Percentiles rank a stretch among this genome's conserved stretches.
Conservation (phyloP, 495 filamentous ascomycete genomes). For the Bacidia rubella region DNA sequence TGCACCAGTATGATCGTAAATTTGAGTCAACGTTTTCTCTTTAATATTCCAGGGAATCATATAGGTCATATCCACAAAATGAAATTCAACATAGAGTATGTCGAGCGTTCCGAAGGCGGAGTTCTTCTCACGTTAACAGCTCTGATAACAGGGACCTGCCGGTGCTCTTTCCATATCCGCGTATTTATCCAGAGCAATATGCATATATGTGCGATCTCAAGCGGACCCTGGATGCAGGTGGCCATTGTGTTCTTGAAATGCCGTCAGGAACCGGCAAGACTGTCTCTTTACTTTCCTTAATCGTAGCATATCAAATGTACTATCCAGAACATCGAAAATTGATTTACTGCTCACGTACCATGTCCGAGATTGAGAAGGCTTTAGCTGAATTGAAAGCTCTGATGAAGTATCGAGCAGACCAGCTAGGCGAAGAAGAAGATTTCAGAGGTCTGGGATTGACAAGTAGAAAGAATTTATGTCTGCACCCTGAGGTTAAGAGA, state of each 20-base stretch:
- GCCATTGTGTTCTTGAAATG: constrained; percentile 99
- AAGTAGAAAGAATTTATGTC: constrained; percentile 91
- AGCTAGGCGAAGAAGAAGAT: constrained; percentile 79
- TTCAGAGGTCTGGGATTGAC: constrained; percentile 87
- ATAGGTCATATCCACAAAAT: no score
- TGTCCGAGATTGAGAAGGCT: constrained; percentile 94
- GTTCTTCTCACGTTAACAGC: constrained; percentile 7
- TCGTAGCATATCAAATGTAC: constrained; percentile 89
- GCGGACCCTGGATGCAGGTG: constrained; percentile 83
- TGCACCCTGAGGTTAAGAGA: constrained; percentile 86
- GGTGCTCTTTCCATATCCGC: constrained; percentile 91
- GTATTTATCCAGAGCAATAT: constrained; percentile 98
- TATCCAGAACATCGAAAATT: constrained; percentile 85
- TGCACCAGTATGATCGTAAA: not conserved
- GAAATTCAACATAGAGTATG: constrained; percentile 94
- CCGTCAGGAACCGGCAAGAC: constrained; percentile 99
- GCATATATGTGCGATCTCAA: constrained; percentile 99
- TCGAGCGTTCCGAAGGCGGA: not conserved
- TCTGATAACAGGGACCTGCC: constrained; percentile 57
- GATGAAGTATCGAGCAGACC: constrained; percentile 84
- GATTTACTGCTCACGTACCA: constrained; percentile 97
- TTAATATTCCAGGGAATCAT: no score
- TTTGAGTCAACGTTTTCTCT: not conserved
- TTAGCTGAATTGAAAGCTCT: constrained; percentile 78
- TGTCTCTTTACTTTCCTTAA: constrained; percentile 84